Evolutionary conservation across 768 basidiomycete genomes (phyloP), one percentile per base, ranked within the genome.

Genomic region (Russula ochroleuca): DNA sequence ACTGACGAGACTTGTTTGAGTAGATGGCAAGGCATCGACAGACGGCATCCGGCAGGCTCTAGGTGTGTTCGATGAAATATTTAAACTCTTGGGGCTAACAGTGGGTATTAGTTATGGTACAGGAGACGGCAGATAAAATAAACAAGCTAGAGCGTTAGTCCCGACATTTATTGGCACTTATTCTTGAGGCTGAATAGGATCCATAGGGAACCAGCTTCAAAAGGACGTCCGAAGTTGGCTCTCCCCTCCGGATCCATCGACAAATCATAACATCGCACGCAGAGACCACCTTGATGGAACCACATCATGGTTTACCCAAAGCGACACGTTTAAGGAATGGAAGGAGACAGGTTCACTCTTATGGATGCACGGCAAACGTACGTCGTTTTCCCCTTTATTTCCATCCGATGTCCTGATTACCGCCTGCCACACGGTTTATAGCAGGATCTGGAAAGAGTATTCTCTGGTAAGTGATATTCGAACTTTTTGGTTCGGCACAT

Each of bases 281-380:
- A 33, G 31, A 21, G 28, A 11, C 5, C 55, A 57, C 41, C 31
- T 11, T 11, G 17, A n/a, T 14, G 41, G 41, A n/a, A 57, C 41
- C 7, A 11, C 55, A 1, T n/a, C 5, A 14, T 57, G 55, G 55
- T 45, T 57, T 17, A 14, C 25, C 14, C 41, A 33, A 15, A 5
- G 55, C 19, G 2, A 2, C 19, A 45, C 10, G 0, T 57, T 45
- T 5, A 8, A n/a, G 28, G 6, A 45, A 25, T 57, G 55, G 55
- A 57, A 45, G 9, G n/a, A 19, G 9, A 14, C 1, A 11, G 21
- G 28, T 14, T 33, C 55, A 0, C 55, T 57, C 1, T 23, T 57
- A 5, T 57, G 55, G 55, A 28, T 45, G 4, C 28, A 57, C 5
- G 55, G 55, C 3, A 57, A 57, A 57, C 55, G 55, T 57, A 17